Conservation (phyloP, 352 stramenopile species). For the Pythium myriotylum region DNA sequence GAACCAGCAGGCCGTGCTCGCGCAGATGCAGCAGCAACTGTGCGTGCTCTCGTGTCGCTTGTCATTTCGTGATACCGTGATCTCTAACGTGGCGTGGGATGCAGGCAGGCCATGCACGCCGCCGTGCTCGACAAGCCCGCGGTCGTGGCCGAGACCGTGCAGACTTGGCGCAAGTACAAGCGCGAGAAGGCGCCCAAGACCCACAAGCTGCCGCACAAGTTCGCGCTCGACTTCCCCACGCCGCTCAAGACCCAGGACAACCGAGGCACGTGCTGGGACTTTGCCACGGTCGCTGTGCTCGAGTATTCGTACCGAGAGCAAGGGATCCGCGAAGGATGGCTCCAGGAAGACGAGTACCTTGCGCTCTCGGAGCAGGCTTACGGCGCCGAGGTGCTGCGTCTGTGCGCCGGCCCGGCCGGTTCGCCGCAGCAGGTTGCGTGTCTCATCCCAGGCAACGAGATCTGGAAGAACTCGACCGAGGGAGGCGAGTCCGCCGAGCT, state of each 20-base stretch:
- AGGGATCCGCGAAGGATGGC: conserved; percentile 53
- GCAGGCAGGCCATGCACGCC: conserved; percentile 53
- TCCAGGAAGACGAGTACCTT: conserved; percentile 55
- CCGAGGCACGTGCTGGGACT: conserved; percentile 73
- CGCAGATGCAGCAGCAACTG: conserved; percentile 56
- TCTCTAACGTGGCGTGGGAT: neutral
- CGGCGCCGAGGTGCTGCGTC: conserved; percentile 56
- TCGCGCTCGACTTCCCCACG: conserved; percentile 52
- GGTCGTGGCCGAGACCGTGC: conserved; percentile 28
- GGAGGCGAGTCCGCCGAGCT: conserved; percentile 51
- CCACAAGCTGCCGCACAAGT: conserved; percentile 51
- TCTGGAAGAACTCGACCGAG: conserved; percentile 73
- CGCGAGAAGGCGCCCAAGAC: neutral
- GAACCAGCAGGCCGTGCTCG: conserved; percentile 22
- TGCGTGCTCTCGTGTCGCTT: conserved; percentile 21
- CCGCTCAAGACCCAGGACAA: conserved; percentile 74
- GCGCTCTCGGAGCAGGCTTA: conserved; percentile 69
- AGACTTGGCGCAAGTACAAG: conserved; percentile 8
- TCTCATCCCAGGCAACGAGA: conserved; percentile 58
- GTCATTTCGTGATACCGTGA: neutral
- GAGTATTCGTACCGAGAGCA: conserved; percentile 71
- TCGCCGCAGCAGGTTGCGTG: conserved; percentile 65
- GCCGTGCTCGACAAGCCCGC: conserved; percentile 31
- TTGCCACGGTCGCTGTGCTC: conserved; percentile 61
- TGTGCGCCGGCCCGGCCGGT: conserved; percentile 47